Percentiles rank a stretch among this genome's conserved stretches.
These are phyloP conservation scores for Piper betle DNA, from an alignment of 164 flowering plant genomes.

Conservation along the genomic window DNA sequence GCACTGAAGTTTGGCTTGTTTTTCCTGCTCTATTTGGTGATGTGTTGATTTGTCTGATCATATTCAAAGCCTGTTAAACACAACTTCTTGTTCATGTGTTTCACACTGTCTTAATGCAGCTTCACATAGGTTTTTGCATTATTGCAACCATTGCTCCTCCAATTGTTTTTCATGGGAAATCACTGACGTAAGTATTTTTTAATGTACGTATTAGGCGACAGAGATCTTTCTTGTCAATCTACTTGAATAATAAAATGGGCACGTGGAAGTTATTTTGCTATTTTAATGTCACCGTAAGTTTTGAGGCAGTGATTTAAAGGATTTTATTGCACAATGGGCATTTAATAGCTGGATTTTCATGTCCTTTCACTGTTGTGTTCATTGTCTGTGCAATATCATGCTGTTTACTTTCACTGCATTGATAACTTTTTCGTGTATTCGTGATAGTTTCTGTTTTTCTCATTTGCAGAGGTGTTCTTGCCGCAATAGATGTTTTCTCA, in stretches of 20 bases:
- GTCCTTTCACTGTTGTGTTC: neutral
- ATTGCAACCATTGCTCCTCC: constrained; percentile 98
- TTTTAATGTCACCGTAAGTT: neutral
- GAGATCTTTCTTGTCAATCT: neutral
- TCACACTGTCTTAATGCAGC: constrained; percentile 29
- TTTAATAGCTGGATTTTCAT: neutral
- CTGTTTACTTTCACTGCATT: neutral
- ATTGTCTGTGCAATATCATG: neutral
- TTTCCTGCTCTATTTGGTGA: constrained; percentile 60
- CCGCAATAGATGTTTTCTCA: constrained; percentile 68
- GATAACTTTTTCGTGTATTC: neutral
- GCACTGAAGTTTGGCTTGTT: constrained; percentile 76
- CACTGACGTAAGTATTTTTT: constrained; percentile 7
- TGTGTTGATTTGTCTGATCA: constrained; percentile 6
- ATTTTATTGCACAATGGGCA: neutral
- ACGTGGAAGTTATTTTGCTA: neutral
- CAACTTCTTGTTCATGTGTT: neutral
- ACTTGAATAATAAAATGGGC: too few relatives aligned
- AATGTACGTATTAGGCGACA: neutral
- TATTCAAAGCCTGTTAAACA: neutral
- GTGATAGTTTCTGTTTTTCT: constrained; percentile 8
- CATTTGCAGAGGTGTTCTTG: constrained; percentile 63
- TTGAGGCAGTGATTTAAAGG: neutral
- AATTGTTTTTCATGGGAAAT: constrained; percentile 72
- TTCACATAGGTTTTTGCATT: constrained; percentile 84